A percentile compares a stretch with the other conserved stretches of the same genome.
Conservation (phyloP, 805 yeast species). For the Saturnispora hagleri region DNA sequence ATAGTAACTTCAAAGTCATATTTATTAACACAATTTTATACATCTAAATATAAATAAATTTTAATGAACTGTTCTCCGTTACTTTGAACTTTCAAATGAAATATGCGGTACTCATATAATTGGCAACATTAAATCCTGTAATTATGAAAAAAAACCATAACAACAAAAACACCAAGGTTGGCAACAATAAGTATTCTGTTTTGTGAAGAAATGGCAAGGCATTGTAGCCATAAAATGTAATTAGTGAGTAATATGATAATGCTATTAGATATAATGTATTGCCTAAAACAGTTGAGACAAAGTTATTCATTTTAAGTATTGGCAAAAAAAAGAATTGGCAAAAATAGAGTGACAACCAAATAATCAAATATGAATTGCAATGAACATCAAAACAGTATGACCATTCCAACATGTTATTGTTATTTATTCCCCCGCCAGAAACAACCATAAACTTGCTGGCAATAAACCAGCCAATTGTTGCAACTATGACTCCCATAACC, state of each 20-base stretch:
- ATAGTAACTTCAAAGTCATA: background rate
- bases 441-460: conserved; percentile 50
- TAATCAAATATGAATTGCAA: conserved; percentile 76
- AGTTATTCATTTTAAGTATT: conserved; percentile 50
- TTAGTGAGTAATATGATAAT: conserved; percentile 62
- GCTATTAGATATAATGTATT: conserved; percentile 71
- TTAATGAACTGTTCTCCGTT: background rate
- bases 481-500: conserved; percentile 53
- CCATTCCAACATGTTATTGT: conserved; percentile 58
- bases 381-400: conserved; percentile 92
- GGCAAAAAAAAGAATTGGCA: conserved; percentile 72
- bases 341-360: conserved; percentile 70
- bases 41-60: conserved; percentile 2
- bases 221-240: conserved; percentile 86
- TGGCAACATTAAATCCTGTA: conserved; percentile 67
- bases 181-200: conserved; percentile 52
- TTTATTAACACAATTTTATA: conserved; percentile 3
- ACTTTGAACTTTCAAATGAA: conserved; percentile 14
- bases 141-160: conserved; percentile 50
- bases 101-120: conserved; percentile 42
- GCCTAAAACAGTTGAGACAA: conserved; percentile 65
- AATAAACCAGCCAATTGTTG: conserved; percentile 66
- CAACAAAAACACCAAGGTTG: conserved; percentile 52
- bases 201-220: conserved; percentile 57
- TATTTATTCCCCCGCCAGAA: conserved; percentile 10